Evolutionary conservation across 768 basidiomycete genomes (phyloP).

Genomic region (Leccinum ochraceum): DNA sequence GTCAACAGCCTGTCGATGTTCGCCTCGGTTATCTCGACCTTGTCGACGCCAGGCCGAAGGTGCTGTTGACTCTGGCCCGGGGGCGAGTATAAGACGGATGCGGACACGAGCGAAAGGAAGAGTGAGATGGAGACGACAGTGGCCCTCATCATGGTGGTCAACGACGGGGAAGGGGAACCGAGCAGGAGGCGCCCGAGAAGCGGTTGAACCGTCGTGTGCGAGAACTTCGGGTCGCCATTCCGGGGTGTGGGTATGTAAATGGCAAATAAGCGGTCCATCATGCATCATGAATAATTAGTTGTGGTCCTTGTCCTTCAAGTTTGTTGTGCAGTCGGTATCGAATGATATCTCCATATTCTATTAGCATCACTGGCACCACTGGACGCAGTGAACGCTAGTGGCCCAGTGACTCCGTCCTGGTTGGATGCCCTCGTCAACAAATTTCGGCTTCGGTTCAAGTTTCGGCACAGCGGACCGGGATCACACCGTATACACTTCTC

Average conservation of each 20-base stretch:
- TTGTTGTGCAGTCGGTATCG: neutral
- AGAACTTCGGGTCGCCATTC: neutral
- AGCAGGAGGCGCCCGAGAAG: neutral
- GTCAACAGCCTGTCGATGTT: constrained; percentile 11
- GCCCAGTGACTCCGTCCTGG: too few relatives aligned
- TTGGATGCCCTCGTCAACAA: neutral
- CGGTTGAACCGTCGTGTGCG: neutral
- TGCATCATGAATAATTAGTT: neutral
- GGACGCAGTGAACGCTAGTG: too few relatives aligned
- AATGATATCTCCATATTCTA: neutral
- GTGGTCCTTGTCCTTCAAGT: too few relatives aligned
- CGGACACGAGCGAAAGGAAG: neutral
- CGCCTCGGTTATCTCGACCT: neutral
- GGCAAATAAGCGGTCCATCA: neutral
- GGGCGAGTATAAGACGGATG: neutral
- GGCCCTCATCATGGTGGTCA: neutral
- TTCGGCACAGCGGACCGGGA: neutral
- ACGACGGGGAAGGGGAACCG: neutral
- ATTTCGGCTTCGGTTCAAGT: neutral
- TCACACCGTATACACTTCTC: neutral
- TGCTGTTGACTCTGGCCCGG: constrained; percentile 1
- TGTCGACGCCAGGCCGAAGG: neutral
- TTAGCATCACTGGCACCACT: too few relatives aligned
- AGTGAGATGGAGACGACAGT: neutral
- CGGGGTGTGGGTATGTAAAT: neutral